Evolutionary conservation across 495 filamentous ascomycete genomes (phyloP), one percentile per base, ranked within the genome.

Genomic region (Hypoxylon crocopeplum): DNA sequence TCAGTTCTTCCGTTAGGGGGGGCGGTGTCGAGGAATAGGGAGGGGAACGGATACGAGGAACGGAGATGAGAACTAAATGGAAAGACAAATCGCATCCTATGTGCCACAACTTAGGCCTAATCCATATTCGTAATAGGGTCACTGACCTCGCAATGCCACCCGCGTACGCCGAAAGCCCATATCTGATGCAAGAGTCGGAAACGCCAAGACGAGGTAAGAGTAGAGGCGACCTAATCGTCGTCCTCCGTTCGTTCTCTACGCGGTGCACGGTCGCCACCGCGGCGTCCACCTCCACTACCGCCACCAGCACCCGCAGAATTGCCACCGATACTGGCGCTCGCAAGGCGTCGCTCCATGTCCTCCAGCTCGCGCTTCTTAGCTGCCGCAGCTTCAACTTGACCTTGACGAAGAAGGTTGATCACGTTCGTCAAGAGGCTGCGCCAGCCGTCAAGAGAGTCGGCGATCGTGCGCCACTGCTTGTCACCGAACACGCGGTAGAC

Each of bases 381-480:
- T 10, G 67, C 62, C 25, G 84, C 75, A 16, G 80, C 83, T 22
- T 87, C 83, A 64, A 89, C 83, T 76, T 93, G 88, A 72, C 93
- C 91, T 57, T 79, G 77, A 69, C 84, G 86, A 25, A 99, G 82
- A 15, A 92, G 87, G 39, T 72, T 79, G 58, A 93, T 75, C 17
- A 98, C 92, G 37, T 82, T 82, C 64, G 82, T 81, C 58, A 98
- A 74, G 52, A 88, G 89, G 39, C 80, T 77, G 77, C 89, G 88
- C 93, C 92, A 98, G 67, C 88, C 89, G 75, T 97, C 92, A 66
- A 99, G 75, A 33, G 92, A 82, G 25, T 86, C 86, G 62, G 90
- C 91, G 16, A 99, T 86, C 79, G 98, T 92, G 45, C 87, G 85
- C 95, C 95, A 99, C 78, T 99, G 94, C 81, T 93, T 95, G 83